Evolutionary conservation across 2,329 filamentous ascomycete species (phyloP), one percentile per base, ranked within the genome.

Genomic region (Kalaharituber pfeilii): DNA sequence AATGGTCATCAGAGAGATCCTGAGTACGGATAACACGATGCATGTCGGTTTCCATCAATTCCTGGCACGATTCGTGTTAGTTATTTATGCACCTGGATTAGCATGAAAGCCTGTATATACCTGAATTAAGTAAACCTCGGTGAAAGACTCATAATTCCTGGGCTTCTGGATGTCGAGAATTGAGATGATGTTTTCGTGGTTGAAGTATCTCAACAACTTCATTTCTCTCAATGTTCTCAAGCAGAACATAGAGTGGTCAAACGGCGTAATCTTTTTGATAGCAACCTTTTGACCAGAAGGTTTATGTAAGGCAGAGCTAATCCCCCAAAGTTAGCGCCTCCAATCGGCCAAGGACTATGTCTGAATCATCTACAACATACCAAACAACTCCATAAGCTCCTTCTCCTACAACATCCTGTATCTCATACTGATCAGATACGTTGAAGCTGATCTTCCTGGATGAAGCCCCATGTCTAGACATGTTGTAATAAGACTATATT

Each of bases 31-130:
- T 98, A 62, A 98, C 91, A 62, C 91, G 81, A 70, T 98, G 91
- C 91, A 98, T 98, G 67, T 98, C 91, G 49, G 91, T 98, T 74
- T 98, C 91, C 91, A 98, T 98, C 65, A 98, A 79, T 71, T 94
- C 88, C 86, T 94, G 42, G 13, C 2, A 20, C 5, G 2, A 20
- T 18, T 45, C 42, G 25, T 22, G 42, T 39, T 15, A 15, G 20
- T 39, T 39, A 13, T 39, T 39, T 39, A 3, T 39, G 42, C 2
- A 24, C 30, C 30, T n/a, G 30, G 30, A 36, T 4, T 26, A 20
- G 45, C 22, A n/a, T n/a, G n/a, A n/a, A n/a, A n/a, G n/a, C n/a
- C n/a, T n/a, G 24, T 33, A 61, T 73, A 55, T 73, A 94, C 88
- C 75, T 96, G 91, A 64, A 98, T 96, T 64, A 98, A 81, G 69